Conservation (phyloP, 1,284 basidiomycete species). For the Boletus smithii region DNA sequence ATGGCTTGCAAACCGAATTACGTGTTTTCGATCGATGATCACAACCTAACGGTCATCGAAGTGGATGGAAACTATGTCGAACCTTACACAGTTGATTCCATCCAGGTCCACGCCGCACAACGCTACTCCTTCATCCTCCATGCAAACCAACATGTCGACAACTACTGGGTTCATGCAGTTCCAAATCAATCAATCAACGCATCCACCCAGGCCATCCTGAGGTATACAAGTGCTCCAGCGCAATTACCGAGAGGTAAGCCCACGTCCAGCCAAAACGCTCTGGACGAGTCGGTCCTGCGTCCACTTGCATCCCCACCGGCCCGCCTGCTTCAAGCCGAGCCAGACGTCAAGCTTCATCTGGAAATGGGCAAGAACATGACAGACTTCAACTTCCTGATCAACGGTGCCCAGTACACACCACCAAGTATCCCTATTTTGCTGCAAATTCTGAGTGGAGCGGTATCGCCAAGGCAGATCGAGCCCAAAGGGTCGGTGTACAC, state of each 20-base stretch:
- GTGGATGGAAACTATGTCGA: constrained; percentile 36
- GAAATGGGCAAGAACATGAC: constrained; percentile 23
- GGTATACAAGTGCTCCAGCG: constrained; percentile 32
- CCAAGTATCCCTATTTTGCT: constrained; percentile 43
- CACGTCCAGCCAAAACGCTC: constrained; percentile 10
- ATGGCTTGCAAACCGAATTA: constrained; percentile 39
- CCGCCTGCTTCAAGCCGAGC: constrained; percentile 13
- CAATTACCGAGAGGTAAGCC: constrained; percentile 29
- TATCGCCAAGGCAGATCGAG: constrained; percentile 37
- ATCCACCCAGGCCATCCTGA: constrained; percentile 32
- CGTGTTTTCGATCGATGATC: constrained; percentile 39
- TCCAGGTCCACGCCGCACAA: constrained; percentile 32
- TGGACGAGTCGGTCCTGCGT: constrained; percentile 30
- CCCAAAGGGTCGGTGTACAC: constrained; percentile 40
- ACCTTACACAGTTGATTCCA: constrained; percentile 28
- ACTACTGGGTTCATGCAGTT: constrained; percentile 32
- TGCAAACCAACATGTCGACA: constrained; percentile 28
- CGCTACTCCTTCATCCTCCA: constrained; percentile 36
- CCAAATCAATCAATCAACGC: constrained; percentile 14
- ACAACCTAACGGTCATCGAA: constrained; percentile 36
- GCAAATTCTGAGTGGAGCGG: constrained; percentile 44
- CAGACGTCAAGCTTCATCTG: constrained; percentile 29
- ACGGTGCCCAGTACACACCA: constrained; percentile 32
- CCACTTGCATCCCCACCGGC: constrained; percentile 18
- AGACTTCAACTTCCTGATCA: constrained; percentile 25